phyloP scores from a whole-genome alignment of 1,284 basidiomycete species.

The Tylopilus orsonianus region DNA sequence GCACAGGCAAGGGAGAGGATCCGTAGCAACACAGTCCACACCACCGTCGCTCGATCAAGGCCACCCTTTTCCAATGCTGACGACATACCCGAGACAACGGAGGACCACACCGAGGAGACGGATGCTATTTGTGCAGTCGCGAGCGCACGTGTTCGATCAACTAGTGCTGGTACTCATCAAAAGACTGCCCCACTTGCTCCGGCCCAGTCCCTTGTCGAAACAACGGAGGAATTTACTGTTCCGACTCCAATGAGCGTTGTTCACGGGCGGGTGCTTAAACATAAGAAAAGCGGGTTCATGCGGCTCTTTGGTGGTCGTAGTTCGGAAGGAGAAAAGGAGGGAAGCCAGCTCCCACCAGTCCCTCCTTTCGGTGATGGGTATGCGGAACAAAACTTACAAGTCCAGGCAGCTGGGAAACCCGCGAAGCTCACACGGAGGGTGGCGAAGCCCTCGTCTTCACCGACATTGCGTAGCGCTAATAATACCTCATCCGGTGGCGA shows the following conservation, averaged over 20 bases:
- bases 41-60: constrained; percentile 28
- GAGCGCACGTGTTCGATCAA: constrained; percentile 53
- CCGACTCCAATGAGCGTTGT: constrained; percentile 14
- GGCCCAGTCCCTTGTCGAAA: constrained; percentile 38
- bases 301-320: constrained; percentile 66
- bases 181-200: constrained; percentile 45
- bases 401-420: constrained; percentile 31
- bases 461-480: constrained; percentile 7
- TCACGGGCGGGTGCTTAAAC: constrained; percentile 52
- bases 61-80: constrained; percentile 33
- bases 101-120: constrained; percentile 17
- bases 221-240: constrained; percentile 38
- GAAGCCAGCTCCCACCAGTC: constrained; percentile 50
- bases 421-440: constrained; percentile 35
- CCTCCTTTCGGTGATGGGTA: constrained; percentile 46
- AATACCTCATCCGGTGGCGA: constrained; percentile 11
- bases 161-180: constrained; percentile 57
- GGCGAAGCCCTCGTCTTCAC: constrained; percentile 40
- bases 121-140: constrained; percentile 22
- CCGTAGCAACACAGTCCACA: constrained; percentile 49
- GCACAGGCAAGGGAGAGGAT: constrained; percentile 57
- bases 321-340: constrained; percentile 39
- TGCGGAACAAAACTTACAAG: constrained; percentile 31
- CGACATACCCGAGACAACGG: constrained; percentile 23
- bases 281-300: constrained; percentile 82